These are phyloP conservation scores for Nasturtium officinale DNA, from an alignment of 345 rosid genomes.

Conservation along the genomic window DNA sequence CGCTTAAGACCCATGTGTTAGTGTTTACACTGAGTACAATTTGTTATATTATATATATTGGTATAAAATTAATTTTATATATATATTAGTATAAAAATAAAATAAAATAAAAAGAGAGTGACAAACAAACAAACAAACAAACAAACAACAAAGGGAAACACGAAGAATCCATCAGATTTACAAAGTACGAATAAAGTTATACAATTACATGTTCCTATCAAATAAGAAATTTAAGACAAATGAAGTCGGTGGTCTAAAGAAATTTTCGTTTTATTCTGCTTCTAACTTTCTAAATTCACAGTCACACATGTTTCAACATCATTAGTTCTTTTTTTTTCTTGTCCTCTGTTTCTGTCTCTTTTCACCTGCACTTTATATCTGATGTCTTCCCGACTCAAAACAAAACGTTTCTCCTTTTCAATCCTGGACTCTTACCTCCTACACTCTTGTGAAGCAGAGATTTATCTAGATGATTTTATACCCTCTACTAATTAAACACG, in stretches of 20 bases:
- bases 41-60: too few species aligned
- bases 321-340: conserved; percentile 1
- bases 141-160: neutral
- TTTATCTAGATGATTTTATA: neutral
- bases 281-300: conserved; percentile 25
- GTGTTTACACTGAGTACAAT: conserved; percentile 1
- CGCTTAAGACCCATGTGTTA: conserved; percentile 35
- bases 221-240: conserved; percentile 12
- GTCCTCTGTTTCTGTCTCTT: conserved; percentile 8
- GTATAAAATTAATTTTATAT: too few species aligned
- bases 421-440: conserved; percentile 19
- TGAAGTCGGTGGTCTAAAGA: conserved; percentile 45
- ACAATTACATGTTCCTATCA: neutral
- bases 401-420: conserved; percentile 23
- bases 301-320: neutral
- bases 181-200: neutral
- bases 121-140: neutral
- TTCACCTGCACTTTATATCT: conserved; percentile 26
- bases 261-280: conserved; percentile 6
- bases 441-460: conserved; percentile 2
- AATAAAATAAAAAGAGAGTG: too few species aligned
- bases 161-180: conserved; percentile 10
- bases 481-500: neutral
- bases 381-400: conserved; percentile 31
- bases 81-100: too few species aligned